Evolutionary conservation across 345 rosid species (phyloP), one percentile per base, ranked within the genome.

Genomic region (Eucalyptus coolabah): DNA sequence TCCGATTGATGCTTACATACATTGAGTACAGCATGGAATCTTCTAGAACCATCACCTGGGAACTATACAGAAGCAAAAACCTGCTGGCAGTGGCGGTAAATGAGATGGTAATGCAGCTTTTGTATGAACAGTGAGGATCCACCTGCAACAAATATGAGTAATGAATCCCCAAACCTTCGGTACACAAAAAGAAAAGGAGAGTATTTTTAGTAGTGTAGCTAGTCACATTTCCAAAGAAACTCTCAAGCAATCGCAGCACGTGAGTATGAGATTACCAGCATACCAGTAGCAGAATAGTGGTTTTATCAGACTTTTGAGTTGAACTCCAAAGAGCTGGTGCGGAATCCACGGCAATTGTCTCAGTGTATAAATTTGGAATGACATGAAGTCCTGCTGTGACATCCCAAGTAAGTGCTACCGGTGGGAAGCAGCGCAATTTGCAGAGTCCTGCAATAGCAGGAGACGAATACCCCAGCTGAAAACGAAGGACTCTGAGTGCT

Each of bases 61-160:
- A 92, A 92, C 93, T 89, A 91, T 96, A 96, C 87, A 96, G 88
- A 90, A 98, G 96, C 90, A 96, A 89, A 93, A 96, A 98, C 93
- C 98, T 94, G 93, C 96, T 91, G 86, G 96, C 96, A 83, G 96
- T 93, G 44, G 94, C 93, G 53, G 98, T 88, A 81, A 92, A 92
- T 90, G 99, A 97, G 87, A 96, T 96, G 89, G 95, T 89, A 72
- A 95, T 37, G 86, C 93, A 91, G 87, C 95, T 92, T 88, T 94
- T 96, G 89, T 97, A 98, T 30, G 98, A 95, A 93, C 99, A 98
- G 92, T 98, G 99, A 89, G 99, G 99, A 90, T 98, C 99, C 95
- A 95, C 97, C 99, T 98, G 95, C 89, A 94, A 51, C 28, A 40
- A 87, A 32, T 26, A 54, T 72, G 82, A 72, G 82, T 34, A 34